Percentiles rank a stretch among this genome's conserved stretches.
Conservation (phyloP, 1,284 basidiomycete species). For the Cutaneotrichosporon curvatum region DNA sequence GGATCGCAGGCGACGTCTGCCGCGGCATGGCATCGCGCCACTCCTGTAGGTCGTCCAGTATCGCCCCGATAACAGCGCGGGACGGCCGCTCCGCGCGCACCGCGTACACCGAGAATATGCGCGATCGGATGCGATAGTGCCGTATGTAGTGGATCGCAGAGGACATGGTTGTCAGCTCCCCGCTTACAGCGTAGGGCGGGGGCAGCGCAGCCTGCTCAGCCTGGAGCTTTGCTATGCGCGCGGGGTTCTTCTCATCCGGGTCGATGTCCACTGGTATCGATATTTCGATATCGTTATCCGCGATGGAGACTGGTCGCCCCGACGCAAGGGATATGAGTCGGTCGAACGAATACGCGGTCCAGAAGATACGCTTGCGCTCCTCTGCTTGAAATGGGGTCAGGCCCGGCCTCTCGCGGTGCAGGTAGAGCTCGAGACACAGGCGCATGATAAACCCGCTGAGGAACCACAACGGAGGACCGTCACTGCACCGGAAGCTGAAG, state of each 20-base stretch:
- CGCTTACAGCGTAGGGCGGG: background rate
- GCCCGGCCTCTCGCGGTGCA: background rate
- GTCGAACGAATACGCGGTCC: constrained; percentile 16
- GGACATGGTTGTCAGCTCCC: constrained; percentile 12
- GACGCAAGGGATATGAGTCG: constrained; percentile 15
- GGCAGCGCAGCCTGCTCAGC: background rate
- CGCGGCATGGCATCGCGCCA: constrained; percentile 15
- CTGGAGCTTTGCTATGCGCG: background rate
- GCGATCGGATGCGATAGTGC: constrained; percentile 13
- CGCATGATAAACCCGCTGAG: constrained; percentile 14
- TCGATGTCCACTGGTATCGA: constrained; percentile 10
- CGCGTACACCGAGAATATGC: constrained; percentile 11
- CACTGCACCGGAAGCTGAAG: constrained; percentile 15
- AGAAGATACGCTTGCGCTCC: constrained; percentile 12
- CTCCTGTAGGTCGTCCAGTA: constrained; percentile 17
- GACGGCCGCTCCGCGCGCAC: constrained; percentile 3
- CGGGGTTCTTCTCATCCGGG: background rate
- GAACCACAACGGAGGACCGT: constrained; percentile 16
- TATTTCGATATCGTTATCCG: constrained; percentile 12
- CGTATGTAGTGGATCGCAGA: constrained; percentile 15
- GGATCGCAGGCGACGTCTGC: background rate
- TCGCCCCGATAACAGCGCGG: constrained; percentile 5
- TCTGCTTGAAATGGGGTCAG: constrained; percentile 3
- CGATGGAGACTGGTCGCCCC: constrained; percentile 8
- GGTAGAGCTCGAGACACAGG: constrained; percentile 10